These are phyloP conservation scores for Tricholomella constricta DNA, from an alignment of 768 basidiomycete genomes.

Conservation along the genomic window DNA sequence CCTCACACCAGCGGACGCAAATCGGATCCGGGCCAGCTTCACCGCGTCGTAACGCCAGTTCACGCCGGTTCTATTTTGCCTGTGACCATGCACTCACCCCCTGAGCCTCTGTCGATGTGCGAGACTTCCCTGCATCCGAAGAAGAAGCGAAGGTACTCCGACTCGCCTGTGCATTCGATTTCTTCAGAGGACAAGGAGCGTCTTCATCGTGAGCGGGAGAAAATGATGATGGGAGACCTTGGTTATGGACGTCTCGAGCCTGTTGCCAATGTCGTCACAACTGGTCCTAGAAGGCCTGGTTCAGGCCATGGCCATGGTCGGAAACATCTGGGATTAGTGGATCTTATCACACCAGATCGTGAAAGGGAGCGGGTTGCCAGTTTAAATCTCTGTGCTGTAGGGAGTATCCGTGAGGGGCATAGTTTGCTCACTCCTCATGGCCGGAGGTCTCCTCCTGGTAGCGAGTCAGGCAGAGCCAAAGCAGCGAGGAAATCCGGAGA, in stretches of 20 bases:
- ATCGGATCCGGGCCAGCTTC: constrained; percentile 17
- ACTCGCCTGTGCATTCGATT: constrained; percentile 30
- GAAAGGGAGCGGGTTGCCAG: neutral
- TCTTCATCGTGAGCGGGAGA: constrained; percentile 32
- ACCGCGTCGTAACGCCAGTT: constrained; percentile 18
- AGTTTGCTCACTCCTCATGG: constrained; percentile 33
- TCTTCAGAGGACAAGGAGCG: constrained; percentile 29
- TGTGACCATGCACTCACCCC: constrained; percentile 7
- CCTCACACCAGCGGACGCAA: constrained; percentile 13
- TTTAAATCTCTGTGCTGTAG: neutral
- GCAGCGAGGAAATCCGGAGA: constrained; percentile 48
- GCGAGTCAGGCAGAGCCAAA: constrained; percentile 45
- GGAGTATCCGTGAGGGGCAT: neutral
- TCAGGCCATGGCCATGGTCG: constrained; percentile 25
- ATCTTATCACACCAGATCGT: constrained; percentile 11
- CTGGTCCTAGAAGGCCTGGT: constrained; percentile 20
- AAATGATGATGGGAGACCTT: constrained; percentile 34
- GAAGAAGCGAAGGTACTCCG: constrained; percentile 48
- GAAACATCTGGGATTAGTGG: constrained; percentile 14
- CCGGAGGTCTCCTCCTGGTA: constrained; percentile 52
- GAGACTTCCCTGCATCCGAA: constrained; percentile 23
- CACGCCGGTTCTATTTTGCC: constrained; percentile 13
- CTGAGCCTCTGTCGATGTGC: neutral
- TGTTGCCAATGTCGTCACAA: constrained; percentile 19
- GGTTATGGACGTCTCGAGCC: constrained; percentile 33